Base-by-base conservation (phyloP, 176 grass and related monocot genomes). In the Areca catechu region DNA sequence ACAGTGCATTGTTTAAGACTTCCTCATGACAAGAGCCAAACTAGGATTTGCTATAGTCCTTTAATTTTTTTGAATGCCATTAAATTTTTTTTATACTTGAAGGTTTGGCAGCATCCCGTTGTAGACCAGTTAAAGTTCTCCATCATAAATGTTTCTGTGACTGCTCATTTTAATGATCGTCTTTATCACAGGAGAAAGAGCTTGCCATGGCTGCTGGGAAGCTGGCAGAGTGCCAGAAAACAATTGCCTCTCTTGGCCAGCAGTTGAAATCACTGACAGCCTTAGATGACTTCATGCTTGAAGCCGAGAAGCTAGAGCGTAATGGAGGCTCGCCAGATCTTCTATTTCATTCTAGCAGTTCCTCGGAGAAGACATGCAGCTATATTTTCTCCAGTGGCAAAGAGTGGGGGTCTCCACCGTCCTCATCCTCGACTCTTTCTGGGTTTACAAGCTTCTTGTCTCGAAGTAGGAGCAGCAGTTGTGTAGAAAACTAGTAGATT, bases 161-260 rank as follows among this genome's bases (percentile, higher is more conserved):
- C 34, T 43, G 34, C 34, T 43, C 34, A 43, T 43, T 43, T 43
- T 43, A 12, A 43, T 43, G 34, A 16, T 65, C 20, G 17, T 63
- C n/a, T 56, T 67, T 59, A 4, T 76, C 12, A 27, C 81, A 98
- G 94, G 94, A 89, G 64, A 86, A 83, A 55, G 88, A 93, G 22
- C 20, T 79, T 48, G 55, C 73, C 3, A 58, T 76, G 61, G 93
- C 93, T 66, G 88, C 94, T 19, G 94, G 84, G 50, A 98, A 89
- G 72, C 80, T 98, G 5, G 76, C 70, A 0, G 94, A 98, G 73
- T 98, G 94, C 71, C 94, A 98, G 63, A 98, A 85, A 77, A 98
- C 94, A 14, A 98, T 98, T 0, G 88, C 94, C 4, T 93, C 89
- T 62, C 87, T 98, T 0, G 84, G 84, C 21, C 84, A 65, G 15